These are phyloP conservation scores for Kazachstania taianensis DNA, from an alignment of 805 yeast species.

Conservation along the genomic window DNA sequence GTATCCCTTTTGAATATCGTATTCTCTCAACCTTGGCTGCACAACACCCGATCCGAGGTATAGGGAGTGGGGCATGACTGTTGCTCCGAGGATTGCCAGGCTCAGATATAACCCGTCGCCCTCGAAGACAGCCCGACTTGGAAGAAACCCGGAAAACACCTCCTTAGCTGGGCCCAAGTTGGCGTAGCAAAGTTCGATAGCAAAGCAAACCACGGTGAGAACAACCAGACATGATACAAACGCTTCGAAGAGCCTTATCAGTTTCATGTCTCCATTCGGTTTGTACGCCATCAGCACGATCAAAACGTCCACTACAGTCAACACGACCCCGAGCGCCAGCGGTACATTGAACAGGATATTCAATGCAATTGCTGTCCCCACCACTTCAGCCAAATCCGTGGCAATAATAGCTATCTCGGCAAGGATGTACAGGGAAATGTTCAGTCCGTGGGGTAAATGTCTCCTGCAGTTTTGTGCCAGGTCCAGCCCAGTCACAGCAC, in stretches of 20 bases:
- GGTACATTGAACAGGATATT: slow-evolving; percentile 78
- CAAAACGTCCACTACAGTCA: slow-evolving; percentile 80
- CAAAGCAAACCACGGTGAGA: slow-evolving; percentile 79
- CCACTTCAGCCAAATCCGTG: slow-evolving; percentile 93
- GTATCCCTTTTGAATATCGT: slow-evolving; percentile 58
- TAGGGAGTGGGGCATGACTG: slow-evolving; percentile 90
- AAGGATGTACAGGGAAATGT: slow-evolving; percentile 53
- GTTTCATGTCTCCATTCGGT: slow-evolving; percentile 70
- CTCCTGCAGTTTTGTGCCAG: slow-evolving; percentile 78
- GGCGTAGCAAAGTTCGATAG: slow-evolving; percentile 64
- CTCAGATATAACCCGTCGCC: slow-evolving; percentile 64
- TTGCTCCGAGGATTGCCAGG: slow-evolving; percentile 85
- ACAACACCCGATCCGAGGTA: slow-evolving; percentile 85
- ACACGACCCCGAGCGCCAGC: slow-evolving; percentile 66
- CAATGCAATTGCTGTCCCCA: slow-evolving; percentile 92
- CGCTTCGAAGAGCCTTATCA: slow-evolving; percentile 71
- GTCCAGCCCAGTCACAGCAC: slow-evolving; percentile 90
- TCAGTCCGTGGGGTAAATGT: slow-evolving; percentile 55
- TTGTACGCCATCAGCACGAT: slow-evolving; percentile 79
- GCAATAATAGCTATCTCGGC: slow-evolving; percentile 91
- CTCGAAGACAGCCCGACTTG: slow-evolving; percentile 39
- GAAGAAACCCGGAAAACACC: slow-evolving; percentile 61
- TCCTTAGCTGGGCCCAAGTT: slow-evolving; percentile 44
- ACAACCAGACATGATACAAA: slow-evolving; percentile 69
- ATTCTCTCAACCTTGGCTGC: slow-evolving; percentile 74